A percentile compares a stretch with the other conserved stretches of the same genome.
These are phyloP conservation scores for Pseudomassariella vexata DNA, from an alignment of 2,329 filamentous ascomycete species.

Conservation along the genomic window DNA sequence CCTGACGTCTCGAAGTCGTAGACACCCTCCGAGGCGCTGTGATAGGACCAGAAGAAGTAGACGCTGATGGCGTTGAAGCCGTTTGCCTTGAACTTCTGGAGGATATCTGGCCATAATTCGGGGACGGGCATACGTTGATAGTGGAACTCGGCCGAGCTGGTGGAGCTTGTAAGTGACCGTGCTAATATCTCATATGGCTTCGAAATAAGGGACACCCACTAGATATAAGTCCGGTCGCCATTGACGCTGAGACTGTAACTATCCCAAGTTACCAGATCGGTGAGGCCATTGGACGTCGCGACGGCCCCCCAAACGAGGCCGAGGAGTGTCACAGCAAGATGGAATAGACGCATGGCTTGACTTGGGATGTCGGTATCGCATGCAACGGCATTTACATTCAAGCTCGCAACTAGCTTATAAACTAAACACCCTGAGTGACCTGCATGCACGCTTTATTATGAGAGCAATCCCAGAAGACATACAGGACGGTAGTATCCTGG, in stretches of 20 bases:
- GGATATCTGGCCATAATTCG: constrained; percentile 37
- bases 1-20: constrained; percentile 45
- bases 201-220: constrained; percentile 18
- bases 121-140: constrained; percentile 48
- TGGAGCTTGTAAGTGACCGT: no score
- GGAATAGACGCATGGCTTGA: constrained; percentile 2
- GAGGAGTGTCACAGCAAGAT: constrained; percentile 1
- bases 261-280: constrained; percentile 43
- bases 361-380: no score
- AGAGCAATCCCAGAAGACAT: no score
- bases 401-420: no score
- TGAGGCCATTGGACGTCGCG: constrained; percentile 34
- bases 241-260: constrained; percentile 44
- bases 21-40: constrained; percentile 33
- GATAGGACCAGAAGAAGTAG: constrained; percentile 47
- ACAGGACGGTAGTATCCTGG: no score
- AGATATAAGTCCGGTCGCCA: constrained; percentile 40
- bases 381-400: no score
- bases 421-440: no score
- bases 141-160: constrained; percentile 42
- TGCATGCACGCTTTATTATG: no score
- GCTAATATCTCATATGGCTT: no score
- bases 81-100: constrained; percentile 16
- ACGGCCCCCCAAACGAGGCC: constrained; percentile 12
- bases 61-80: constrained; percentile 21